Conservation (phyloP, 306 rosid genomes). For the Medicago ruthenica region DNA sequence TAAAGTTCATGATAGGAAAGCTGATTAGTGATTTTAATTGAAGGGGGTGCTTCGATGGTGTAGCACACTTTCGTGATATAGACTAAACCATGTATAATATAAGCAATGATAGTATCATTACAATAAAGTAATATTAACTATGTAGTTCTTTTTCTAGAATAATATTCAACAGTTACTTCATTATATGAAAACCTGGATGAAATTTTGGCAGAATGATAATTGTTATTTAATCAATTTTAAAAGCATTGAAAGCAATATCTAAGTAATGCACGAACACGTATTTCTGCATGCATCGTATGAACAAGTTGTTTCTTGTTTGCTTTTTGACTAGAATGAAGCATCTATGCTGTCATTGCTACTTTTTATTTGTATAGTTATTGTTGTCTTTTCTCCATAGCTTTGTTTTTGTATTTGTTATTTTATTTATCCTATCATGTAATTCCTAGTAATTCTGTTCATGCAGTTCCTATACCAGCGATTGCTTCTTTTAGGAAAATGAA, state of each 20-base stretch:
- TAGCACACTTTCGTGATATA: neutral
- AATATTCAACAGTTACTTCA: neutral
- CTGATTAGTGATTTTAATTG: constrained; percentile 32
- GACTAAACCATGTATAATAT: constrained; percentile 4
- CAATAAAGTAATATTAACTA: constrained; percentile 1
- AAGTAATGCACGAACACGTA: neutral
- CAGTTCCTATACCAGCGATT: constrained; percentile 78
- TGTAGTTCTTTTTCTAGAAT: constrained; percentile 20
- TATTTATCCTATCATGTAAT: constrained; percentile 19
- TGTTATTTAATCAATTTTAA: constrained; percentile 30
- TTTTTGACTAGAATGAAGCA: constrained; percentile 8
- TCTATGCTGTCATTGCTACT: neutral
- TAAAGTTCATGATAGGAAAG: constrained; percentile 22
- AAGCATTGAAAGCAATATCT: constrained; percentile 14
- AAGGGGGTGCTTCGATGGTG: constrained; percentile 14
- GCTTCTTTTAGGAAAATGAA: constrained; percentile 88
- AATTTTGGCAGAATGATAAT: constrained; percentile 22
- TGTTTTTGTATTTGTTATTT: neutral
- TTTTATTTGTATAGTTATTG: neutral
- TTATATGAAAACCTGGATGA: constrained; percentile 22
- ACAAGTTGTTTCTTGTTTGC: neutral
- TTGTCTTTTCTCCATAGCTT: neutral
- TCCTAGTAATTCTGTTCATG: constrained; percentile 43
- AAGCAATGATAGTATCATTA: neutral
- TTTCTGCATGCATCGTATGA: constrained; percentile 27